These are phyloP conservation scores for Dendryphion nanum DNA, from an alignment of 2,329 filamentous ascomycete genomes.

Conservation along the genomic window DNA sequence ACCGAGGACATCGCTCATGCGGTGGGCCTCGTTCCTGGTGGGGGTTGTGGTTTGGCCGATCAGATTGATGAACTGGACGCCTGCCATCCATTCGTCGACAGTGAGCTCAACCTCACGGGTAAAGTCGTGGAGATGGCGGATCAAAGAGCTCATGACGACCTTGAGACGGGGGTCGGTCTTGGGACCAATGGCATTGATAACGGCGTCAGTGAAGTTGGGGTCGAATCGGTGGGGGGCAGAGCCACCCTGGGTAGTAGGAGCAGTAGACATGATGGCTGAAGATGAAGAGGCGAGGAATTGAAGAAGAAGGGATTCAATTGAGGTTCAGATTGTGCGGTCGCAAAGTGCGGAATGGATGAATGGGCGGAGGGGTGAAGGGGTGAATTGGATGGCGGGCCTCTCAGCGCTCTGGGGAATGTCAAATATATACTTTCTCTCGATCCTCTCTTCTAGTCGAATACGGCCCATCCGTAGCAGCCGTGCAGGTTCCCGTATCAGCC, in stretches of 20 bases:
- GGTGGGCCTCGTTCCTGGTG: slow-evolving; percentile 67
- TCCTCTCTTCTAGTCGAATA: too few species aligned
- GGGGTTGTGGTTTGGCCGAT: slow-evolving; percentile 64
- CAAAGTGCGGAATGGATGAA: too few species aligned
- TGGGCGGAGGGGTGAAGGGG: too few species aligned
- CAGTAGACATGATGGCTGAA: too few species aligned
- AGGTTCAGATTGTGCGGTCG: too few species aligned
- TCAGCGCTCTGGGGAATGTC: too few species aligned
- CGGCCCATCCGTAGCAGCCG: too few species aligned
- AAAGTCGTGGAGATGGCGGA: slow-evolving; percentile 71
- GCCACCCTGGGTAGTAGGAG: neutral
- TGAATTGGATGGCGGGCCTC: too few species aligned
- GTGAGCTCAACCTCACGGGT: slow-evolving; percentile 70
- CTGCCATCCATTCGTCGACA: slow-evolving; percentile 70
- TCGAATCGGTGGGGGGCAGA: slow-evolving; percentile 60
- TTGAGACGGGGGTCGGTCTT: slow-evolving; percentile 63
- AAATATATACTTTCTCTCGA: too few species aligned
- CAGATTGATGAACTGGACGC: slow-evolving; percentile 69
- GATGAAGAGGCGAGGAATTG: too few species aligned
- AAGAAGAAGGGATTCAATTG: too few species aligned
- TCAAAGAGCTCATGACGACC: slow-evolving; percentile 58
- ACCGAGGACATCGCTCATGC: slow-evolving; percentile 67
- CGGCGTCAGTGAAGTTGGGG: slow-evolving; percentile 68
- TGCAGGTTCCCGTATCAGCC: too few species aligned
- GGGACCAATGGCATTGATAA: slow-evolving; percentile 67